phyloP scores from a whole-genome alignment of 2,329 filamentous ascomycete genomes.

The Calonectria pseudoturangicola region DNA sequence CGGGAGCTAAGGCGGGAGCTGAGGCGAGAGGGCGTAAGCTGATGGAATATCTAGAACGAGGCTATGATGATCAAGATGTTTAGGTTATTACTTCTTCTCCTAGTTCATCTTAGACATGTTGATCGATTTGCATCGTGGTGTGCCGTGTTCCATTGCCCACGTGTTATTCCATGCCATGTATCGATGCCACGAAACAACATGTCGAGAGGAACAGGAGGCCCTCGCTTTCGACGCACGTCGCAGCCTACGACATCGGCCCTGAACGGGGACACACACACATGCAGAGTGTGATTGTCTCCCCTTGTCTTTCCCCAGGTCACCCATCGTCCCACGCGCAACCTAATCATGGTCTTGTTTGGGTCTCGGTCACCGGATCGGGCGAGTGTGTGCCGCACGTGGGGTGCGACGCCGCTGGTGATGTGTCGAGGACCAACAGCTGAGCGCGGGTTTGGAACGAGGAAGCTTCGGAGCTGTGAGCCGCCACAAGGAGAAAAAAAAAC shows the following conservation, averaged over 20 bases:
- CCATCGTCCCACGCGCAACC: conserved; percentile 11
- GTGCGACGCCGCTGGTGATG: conserved; percentile 31
- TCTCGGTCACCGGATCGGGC: conserved; percentile 51
- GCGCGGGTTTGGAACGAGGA: background rate
- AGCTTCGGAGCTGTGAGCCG: background rate
- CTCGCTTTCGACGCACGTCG: conserved; percentile 4
- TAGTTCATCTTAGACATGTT: background rate
- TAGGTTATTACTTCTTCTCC: background rate
- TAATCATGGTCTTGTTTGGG: background rate
- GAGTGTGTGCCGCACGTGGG: conserved; percentile 46
- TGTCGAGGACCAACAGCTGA: conserved; percentile 3
- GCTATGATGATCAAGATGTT: no score
- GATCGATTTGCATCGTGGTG: background rate
- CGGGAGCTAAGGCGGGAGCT: no score
- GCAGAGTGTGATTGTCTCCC: background rate
- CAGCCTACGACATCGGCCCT: conserved; percentile 1
- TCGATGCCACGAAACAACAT: background rate
- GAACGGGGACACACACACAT: background rate
- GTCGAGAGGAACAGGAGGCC: background rate
- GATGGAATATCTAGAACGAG: no score
- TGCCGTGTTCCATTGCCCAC: background rate
- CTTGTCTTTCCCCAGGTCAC: conserved; percentile 7
- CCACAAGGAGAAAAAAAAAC: background rate
- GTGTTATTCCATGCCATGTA: background rate
- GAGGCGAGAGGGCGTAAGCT: no score